Base-by-base conservation (phyloP, 768 basidiomycete genomes). In the Auriscalpium microsporum region DNA sequence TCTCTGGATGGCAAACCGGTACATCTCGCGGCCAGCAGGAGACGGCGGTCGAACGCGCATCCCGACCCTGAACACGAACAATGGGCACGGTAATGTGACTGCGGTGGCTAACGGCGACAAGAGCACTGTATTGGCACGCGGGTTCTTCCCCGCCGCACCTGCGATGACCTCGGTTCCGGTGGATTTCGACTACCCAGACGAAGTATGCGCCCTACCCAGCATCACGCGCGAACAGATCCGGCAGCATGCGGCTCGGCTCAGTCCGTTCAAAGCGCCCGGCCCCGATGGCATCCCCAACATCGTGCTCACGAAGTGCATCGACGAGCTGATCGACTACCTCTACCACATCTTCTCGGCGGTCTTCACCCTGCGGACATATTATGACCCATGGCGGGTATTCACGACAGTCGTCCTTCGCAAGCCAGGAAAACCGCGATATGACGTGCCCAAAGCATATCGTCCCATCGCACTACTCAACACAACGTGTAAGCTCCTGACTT, bases 201-300 rank as follows among this genome's bases (percentile, higher is more conserved):
- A 68, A 8, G 55, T 66, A 11, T 42, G 40, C n/a, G 58, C 17
- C 4, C 56, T 1, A 66, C 61, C 23, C 14, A 21, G 0, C 51
- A 64, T 75, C 14, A 65, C 67, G 0, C 55, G 66, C 33, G 52
- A 55, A 0, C 65, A 72, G 28, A 60, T 78, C 4, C 16, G 48
- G 3, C 13, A 49, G 0, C 64, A 66, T 0, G 67, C 73, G 0
- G 11, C 35, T 0, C 48, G 54, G 7, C 69, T 77, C 1, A 64
- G 68, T 7, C 65, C 70, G 0, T 68, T 67, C 66, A 76, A 75
- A 54, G 73, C 71, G 0, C 60, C 64, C 0, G 68, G 70, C 0
- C 69, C 65, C 0, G 59, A 67, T 17, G 56, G 58, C 0, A 62
- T 71, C 11, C 61, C 68, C 0, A 77, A 78, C 55, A 53, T 62